Evolutionary conservation across 768 basidiomycete species (phyloP).

Genomic region (Collybia sordida): DNA sequence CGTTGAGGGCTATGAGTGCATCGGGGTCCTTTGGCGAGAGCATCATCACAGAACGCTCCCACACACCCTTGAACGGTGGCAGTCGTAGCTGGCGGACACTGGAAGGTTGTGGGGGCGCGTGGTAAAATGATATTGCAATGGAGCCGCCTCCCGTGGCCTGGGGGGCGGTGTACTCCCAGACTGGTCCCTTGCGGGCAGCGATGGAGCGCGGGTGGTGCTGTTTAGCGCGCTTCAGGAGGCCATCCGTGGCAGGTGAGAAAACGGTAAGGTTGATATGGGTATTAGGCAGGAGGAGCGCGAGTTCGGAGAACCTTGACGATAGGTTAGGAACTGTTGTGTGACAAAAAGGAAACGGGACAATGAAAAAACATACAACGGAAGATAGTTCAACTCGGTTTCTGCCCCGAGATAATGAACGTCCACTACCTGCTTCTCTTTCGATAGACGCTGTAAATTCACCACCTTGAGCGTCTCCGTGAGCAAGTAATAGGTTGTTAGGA

Average conservation of each 20-base stretch:
- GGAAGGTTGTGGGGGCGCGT: too few relatives aligned
- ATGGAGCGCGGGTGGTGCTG: too few relatives aligned
- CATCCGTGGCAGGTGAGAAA: slow-evolving; percentile 31
- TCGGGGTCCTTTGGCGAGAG: too few relatives aligned
- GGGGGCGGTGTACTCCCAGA: too few relatives aligned
- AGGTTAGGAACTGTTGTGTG: background rate
- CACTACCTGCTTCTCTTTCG: slow-evolving; percentile 26
- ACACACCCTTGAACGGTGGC: too few relatives aligned
- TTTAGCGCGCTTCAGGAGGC: slow-evolving; percentile 28
- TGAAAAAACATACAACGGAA: slow-evolving; percentile 34
- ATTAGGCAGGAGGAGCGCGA: slow-evolving; percentile 41
- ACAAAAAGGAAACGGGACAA: background rate
- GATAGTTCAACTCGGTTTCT: slow-evolving; percentile 42
- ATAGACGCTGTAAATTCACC: slow-evolving; percentile 13
- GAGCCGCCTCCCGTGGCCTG: too few relatives aligned
- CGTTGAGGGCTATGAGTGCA: too few relatives aligned
- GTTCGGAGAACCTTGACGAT: slow-evolving; percentile 37
- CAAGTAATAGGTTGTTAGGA: slow-evolving; percentile 36
- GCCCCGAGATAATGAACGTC: slow-evolving; percentile 36
- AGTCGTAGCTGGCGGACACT: too few relatives aligned
- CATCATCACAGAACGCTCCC: too few relatives aligned
- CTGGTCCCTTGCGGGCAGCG: too few relatives aligned
- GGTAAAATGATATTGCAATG: too few relatives aligned
- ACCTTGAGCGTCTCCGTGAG: slow-evolving; percentile 30
- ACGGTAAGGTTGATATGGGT: slow-evolving; percentile 41